phyloP scores from a whole-genome alignment of 2,329 filamentous ascomycete species.

The Endocalyx cinctus region DNA sequence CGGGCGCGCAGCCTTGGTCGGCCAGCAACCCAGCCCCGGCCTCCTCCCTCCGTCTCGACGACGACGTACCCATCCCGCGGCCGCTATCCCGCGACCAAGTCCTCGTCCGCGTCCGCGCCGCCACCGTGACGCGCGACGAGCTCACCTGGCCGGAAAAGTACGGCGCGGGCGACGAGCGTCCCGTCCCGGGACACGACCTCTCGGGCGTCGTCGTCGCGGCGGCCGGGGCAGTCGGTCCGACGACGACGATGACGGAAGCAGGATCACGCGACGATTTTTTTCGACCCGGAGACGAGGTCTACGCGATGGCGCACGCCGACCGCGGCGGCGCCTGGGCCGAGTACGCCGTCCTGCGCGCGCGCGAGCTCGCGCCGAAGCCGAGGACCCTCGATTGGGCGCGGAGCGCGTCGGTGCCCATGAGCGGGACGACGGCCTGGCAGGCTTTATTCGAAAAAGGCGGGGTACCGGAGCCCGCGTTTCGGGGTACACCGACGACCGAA shows the following conservation, averaged over 20 bases:
- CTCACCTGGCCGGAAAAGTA: not conserved
- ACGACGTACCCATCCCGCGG: not conserved
- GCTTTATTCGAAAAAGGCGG: conserved; percentile 17
- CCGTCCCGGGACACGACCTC: conserved; percentile 1
- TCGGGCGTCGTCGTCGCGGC: conserved; percentile 1
- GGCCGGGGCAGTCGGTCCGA: too few species aligned
- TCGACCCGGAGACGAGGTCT: not conserved
- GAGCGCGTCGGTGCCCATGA: conserved; percentile 17
- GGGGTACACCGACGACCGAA: too few species aligned
- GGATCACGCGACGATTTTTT: not conserved
- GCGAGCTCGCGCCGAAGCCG: conserved; percentile 1
- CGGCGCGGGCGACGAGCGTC: too few species aligned
- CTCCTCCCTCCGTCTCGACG: not conserved
- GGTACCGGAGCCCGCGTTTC: too few species aligned
- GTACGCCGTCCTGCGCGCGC: conserved; percentile 1
- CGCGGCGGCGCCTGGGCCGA: not conserved
- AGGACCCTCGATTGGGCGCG: conserved; percentile 16
- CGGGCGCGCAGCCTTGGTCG: too few species aligned
- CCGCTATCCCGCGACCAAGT: not conserved
- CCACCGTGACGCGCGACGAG: not conserved
- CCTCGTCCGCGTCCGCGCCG: not conserved
- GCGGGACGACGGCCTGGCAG: conserved; percentile 18
- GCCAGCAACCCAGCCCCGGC: not conserved
- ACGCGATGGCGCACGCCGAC: conserved; percentile 1
- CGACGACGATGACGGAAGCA: too few species aligned